These are phyloP conservation scores for Nitzschia sp. DNA, from an alignment of 108 stramenopile genomes.

Conservation along the genomic window DNA sequence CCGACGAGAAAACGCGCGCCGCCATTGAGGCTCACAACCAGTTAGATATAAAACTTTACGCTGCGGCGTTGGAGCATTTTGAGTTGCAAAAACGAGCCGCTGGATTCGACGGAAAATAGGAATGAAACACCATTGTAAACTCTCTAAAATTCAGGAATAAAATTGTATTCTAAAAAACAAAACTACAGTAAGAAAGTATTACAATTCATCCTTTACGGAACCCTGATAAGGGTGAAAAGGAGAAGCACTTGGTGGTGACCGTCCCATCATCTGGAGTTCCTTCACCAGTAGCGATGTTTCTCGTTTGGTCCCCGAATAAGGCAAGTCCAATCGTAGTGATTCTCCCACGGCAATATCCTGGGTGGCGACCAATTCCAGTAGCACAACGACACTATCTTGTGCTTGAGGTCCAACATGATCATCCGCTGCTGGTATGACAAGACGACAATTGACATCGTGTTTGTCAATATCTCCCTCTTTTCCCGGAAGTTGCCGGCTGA, in stretches of 20 bases:
- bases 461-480: neutral
- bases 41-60: slow-evolving; percentile 70
- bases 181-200: too few species aligned
- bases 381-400: slow-evolving; percentile 23
- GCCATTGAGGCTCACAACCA: slow-evolving; percentile 60
- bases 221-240: neutral
- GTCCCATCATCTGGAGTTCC: neutral
- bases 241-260: neutral
- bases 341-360: slow-evolving; percentile 19
- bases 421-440: slow-evolving; percentile 4
- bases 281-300: neutral
- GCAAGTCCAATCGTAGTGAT: slow-evolving; percentile 22
- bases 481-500: slow-evolving; percentile 1
- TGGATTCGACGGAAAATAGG: neutral
- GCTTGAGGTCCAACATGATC: neutral
- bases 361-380: slow-evolving; percentile 39
- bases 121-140: too few species aligned
- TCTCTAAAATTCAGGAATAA: too few species aligned
- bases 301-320: neutral
- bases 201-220: neutral
- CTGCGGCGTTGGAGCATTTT: slow-evolving; percentile 63
- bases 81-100: slow-evolving; percentile 46
- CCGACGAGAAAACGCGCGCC: slow-evolving; percentile 61
- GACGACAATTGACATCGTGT: slow-evolving; percentile 10
- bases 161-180: too few species aligned